Base-by-base conservation (phyloP, 176 grass and related monocot species). In the Cenchrus fungigraminus region DNA sequence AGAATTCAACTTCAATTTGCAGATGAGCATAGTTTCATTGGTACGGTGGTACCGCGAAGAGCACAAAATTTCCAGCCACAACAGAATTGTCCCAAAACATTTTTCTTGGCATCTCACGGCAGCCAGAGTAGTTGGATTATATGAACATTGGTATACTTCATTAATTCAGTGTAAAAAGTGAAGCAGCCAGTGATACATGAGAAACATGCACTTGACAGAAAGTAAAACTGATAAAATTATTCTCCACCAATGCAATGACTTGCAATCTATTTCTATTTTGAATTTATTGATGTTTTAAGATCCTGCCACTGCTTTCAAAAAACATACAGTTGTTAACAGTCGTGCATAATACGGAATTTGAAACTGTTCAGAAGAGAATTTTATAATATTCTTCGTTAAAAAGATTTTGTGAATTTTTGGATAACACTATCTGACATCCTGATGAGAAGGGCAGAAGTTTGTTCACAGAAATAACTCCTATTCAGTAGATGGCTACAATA, bases 51-150 rank as follows among this genome's bases (percentile, higher is more conserved):
- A 73, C 3, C 46, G 31, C 32, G 31, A 31, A 78, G 29, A 31
- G 51, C 17, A 0, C 10, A 71, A 88, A 45, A 42, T 40, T n/a
- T 14, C 25, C 37, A 81, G 20, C 44, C 53, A 77, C 8, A 74
- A n/a, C n/a, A 69, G 12, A 82, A 22, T 16, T 77, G 9, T 70
- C 65, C 49, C 12, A 1, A 15, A 43, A 73, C 50, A 67, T 50
- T 29, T 87, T 32, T 25, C 61, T 67, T n/a, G 16, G 28, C 31
- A 19, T 45, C 55, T 54, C 60, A 20, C 32, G 1, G 44, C 77
- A 25, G 15, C 37, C 55, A 81, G 53, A 11, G 32, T 28, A 76
- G n/a, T 83, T 85, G 53, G n/a, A 68, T 43, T 42, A 59, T 55
- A 19, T 15, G 65, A 44, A 44, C 32, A 25, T 43, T 13, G 28